Conservation (phyloP, 495 filamentous ascomycete genomes). For the Cercophora samala region DNA sequence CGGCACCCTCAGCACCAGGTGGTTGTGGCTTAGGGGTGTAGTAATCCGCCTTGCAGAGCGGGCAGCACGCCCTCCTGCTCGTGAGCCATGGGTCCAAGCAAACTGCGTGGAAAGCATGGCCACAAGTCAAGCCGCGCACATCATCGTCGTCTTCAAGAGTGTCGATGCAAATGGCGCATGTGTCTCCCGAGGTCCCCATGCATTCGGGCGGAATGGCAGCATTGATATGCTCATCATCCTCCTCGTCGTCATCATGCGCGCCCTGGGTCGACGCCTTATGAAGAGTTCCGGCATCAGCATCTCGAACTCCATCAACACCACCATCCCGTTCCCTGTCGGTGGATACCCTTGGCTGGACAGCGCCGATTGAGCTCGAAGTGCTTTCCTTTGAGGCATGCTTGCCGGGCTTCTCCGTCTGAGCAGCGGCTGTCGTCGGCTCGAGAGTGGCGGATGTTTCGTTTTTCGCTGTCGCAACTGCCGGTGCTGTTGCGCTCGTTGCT, state of each 20-base stretch:
- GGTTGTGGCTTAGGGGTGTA: constrained; percentile 81
- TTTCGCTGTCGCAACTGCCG: constrained; percentile 12
- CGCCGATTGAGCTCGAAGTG: constrained; percentile 30
- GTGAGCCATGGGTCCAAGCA: constrained; percentile 98
- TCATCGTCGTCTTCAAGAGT: constrained; percentile 92
- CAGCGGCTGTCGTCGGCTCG: neutral
- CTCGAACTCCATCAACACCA: neutral
- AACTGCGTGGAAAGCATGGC: constrained; percentile 91
- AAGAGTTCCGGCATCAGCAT: neutral
- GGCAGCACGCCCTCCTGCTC: constrained; percentile 87
- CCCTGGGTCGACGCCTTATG: constrained; percentile 33
- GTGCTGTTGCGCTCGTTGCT: constrained; percentile 30
- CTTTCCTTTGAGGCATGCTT: constrained; percentile 33
- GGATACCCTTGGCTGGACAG: constrained; percentile 15
- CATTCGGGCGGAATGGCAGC: constrained; percentile 78
- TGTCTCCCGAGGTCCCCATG: constrained; percentile 82
- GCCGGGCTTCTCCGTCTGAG: neutral
- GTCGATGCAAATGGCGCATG: constrained; percentile 96
- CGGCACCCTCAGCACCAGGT: constrained; percentile 34
- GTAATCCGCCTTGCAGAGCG: constrained; percentile 95
- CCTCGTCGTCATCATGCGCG: constrained; percentile 58
- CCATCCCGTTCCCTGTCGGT: constrained; percentile 22
- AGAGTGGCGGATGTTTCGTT: too few species aligned
- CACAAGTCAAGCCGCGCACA: constrained; percentile 87
- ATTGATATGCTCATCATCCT: constrained; percentile 83